Conservation (phyloP, 164 flowering plant genomes). For the Paratinospora sagittata region DNA sequence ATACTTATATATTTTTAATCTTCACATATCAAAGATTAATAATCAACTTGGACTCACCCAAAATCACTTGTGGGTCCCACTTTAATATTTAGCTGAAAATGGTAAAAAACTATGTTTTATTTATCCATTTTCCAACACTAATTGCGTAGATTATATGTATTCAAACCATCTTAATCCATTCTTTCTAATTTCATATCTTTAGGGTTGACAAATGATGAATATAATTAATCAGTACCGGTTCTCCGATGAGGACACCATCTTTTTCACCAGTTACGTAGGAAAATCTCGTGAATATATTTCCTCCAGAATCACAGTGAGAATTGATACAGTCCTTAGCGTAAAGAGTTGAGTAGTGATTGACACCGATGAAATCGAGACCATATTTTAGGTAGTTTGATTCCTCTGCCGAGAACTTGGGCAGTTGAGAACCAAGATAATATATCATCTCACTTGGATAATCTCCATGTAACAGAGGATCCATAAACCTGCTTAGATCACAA, state of each 20-base stretch:
- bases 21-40: too few relatives aligned
- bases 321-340: conserved; percentile 46
- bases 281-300: conserved; percentile 34
- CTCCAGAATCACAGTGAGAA: conserved; percentile 26
- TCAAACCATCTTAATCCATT: too few relatives aligned
- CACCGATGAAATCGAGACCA: conserved; percentile 38
- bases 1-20: too few relatives aligned
- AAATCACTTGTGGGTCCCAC: too few relatives aligned
- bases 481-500: conserved; percentile 22
- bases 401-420: conserved; percentile 30
- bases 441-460: conserved; percentile 43
- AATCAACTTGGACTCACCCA: too few relatives aligned
- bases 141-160: too few relatives aligned
- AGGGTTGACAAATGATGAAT: not conserved
- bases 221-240: conserved; percentile 23
- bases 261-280: conserved; percentile 17
- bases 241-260: conserved; percentile 49
- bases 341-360: conserved; percentile 39
- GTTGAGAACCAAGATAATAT: conserved; percentile 15
- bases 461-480: conserved; percentile 45
- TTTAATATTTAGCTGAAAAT: too few relatives aligned
- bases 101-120: too few relatives aligned
- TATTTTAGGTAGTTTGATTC: conserved; percentile 22
- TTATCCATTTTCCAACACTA: too few relatives aligned
- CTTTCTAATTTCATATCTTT: too few relatives aligned